phyloP scores from a whole-genome alignment of 2,329 filamentous ascomycete genomes.

The Neocucurbitaria cava region DNA sequence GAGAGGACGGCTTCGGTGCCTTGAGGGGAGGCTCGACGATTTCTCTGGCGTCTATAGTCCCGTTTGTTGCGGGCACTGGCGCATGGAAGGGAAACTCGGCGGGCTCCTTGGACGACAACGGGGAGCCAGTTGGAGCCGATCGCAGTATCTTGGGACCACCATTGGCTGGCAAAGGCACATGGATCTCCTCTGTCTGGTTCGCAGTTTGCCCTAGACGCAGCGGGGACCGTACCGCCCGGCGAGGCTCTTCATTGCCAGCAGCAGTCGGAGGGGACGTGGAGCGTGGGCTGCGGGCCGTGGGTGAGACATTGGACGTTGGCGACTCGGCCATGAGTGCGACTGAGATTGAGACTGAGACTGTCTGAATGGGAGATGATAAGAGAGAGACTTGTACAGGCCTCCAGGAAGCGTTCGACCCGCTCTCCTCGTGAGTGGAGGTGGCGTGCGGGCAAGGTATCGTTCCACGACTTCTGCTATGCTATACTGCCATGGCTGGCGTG shows the following conservation, averaged over 20 bases:
- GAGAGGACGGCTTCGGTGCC: slow-evolving; percentile 25
- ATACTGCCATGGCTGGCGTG: slow-evolving; percentile 18
- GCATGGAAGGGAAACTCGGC: slow-evolving; percentile 47
- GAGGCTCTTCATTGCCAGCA: slow-evolving; percentile 23
- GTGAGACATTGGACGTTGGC: slow-evolving; percentile 34
- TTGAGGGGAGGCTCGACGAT: slow-evolving; percentile 19
- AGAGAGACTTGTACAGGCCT: slow-evolving; percentile 1
- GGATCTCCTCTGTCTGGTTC: slow-evolving; percentile 22
- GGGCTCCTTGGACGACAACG: slow-evolving; percentile 34
- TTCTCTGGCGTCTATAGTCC: slow-evolving; percentile 21
- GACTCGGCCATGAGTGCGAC: slow-evolving; percentile 34
- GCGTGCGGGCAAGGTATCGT: slow-evolving; percentile 13
- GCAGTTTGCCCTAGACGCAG: slow-evolving; percentile 31
- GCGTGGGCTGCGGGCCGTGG: slow-evolving; percentile 32
- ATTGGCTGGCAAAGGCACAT: slow-evolving; percentile 20
- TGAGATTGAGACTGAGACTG: background rate
- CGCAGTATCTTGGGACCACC: slow-evolving; percentile 39
- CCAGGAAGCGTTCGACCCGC: background rate
- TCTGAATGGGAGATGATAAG: background rate
- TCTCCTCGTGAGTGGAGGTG: slow-evolving; percentile 9
- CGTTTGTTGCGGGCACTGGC: slow-evolving; percentile 21
- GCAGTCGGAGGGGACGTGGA: slow-evolving; percentile 27
- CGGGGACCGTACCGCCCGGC: slow-evolving; percentile 29
- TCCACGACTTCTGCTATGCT: slow-evolving; percentile 13
- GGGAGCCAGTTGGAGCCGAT: slow-evolving; percentile 40